Base-by-base conservation (phyloP, 371 early-diverging fungal species). In the Saksenaea oblongispora region DNA sequence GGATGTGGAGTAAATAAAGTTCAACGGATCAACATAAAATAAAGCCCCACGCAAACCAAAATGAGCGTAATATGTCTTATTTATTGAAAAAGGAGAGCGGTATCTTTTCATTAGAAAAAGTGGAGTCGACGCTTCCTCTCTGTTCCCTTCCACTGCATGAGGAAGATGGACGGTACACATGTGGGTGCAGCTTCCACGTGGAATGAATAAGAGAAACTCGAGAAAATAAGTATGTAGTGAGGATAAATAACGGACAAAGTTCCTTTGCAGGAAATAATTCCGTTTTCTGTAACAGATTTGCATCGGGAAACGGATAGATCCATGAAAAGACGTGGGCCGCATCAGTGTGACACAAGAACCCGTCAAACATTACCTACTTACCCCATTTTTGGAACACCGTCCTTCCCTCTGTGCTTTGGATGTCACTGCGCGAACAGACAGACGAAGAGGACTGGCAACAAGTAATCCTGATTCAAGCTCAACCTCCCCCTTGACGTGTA, bases 401-500 rank as follows among this genome's bases (percentile, higher is more conserved):
- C 51, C 22, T 7, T 31, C 7, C 7, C 4, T 31, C 31, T 31
- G 31, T 31, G 31, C 18, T 41, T 14, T n/a, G 42, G 18, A 41
- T 22, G 51, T 22, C 22, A 22, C n/a, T 47, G 17, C 3, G 51
- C 24, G 51, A 47, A 22, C 18, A 47, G 51, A 47, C 24, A 10
- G 51, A 22, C 51, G n/a, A 47, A 18, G 51, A 47, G 51, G 31
- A 31, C 31, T 47, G 51, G 51, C 51, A 47, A 47, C 18, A 47
- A 3, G 51, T 47, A 22, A n/a, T 8, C 5, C 24, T 10, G 18
- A n/a, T 22, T 47, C n/a, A n/a, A n/a, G n/a, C n/a, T n/a, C n/a
- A n/a, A n/a, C n/a, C n/a, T n/a, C n/a, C n/a, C n/a, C n/a, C n/a
- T n/a, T n/a, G n/a, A n/a, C n/a, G n/a, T n/a, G n/a, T 31, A 7